Evolutionary conservation across 2,329 filamentous ascomycete species (phyloP).

Genomic region (Emericellopsis cladophorae): DNA sequence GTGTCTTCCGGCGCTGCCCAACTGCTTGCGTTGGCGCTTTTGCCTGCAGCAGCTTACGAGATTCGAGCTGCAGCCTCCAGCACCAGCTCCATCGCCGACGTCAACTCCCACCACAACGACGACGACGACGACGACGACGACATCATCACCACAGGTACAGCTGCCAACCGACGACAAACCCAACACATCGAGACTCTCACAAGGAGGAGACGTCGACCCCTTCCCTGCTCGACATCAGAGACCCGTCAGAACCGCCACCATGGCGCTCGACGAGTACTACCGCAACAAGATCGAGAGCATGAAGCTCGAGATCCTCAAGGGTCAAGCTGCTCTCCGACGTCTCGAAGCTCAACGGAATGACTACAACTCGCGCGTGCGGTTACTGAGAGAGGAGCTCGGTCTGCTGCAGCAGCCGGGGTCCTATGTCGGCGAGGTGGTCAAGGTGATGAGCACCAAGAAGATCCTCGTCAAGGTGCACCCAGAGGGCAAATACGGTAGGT

Average conservation of each 20-base stretch:
- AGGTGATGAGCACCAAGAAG: conserved; percentile 99
- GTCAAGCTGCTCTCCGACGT: conserved; percentile 85
- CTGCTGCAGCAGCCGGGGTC: conserved; percentile 94
- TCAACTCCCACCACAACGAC: not conserved
- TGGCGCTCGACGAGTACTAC: conserved; percentile 99
- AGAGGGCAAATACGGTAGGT: conserved; percentile 96
- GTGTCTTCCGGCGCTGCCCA: conserved; percentile 4
- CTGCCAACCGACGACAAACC: conserved; percentile 2
- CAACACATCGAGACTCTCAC: not conserved
- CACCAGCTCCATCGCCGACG: conserved; percentile 2
- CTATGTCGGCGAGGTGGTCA: conserved; percentile 98
- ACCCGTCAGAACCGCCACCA: conserved; percentile 33
- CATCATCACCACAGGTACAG: conserved; percentile 5
- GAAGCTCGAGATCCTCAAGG: conserved; percentile 99
- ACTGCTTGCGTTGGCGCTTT: conserved; percentile 2
- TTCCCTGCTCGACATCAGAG: not conserved
- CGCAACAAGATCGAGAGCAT: conserved; percentile 99
- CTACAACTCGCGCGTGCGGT: conserved; percentile 94
- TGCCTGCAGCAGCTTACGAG: conserved; percentile 2
- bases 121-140: not conserved
- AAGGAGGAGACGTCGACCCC: not conserved
- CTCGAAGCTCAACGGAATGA: conserved; percentile 97
- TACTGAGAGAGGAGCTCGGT: conserved; percentile 90
- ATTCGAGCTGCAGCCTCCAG: conserved; percentile 4
- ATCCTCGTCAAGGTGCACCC: conserved; percentile 98